phyloP scores from a whole-genome alignment of 768 basidiomycete species.

The Boletus tomentosulus region DNA sequence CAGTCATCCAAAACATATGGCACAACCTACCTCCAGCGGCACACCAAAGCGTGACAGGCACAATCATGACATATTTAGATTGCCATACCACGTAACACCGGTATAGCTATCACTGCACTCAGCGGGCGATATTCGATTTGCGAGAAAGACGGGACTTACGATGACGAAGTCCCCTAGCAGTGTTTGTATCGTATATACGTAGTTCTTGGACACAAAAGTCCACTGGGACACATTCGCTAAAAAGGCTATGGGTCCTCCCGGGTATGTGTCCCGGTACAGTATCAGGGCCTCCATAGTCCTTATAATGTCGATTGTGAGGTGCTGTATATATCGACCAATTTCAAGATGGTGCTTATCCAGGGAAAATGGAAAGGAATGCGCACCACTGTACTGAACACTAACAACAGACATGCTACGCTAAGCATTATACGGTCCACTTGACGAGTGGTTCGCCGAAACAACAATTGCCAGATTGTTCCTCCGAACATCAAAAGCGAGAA shows the following conservation, averaged over 20 bases:
- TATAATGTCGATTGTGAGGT: slow-evolving; percentile 15
- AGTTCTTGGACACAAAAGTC: slow-evolving; percentile 25
- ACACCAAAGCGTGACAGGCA: slow-evolving; percentile 24
- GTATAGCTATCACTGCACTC: slow-evolving; percentile 2
- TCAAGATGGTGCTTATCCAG: background rate
- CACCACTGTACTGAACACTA: slow-evolving; percentile 23
- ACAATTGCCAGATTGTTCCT: slow-evolving; percentile 20
- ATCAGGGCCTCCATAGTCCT: slow-evolving; percentile 21
- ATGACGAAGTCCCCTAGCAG: slow-evolving; percentile 24
- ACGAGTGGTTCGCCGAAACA: background rate
- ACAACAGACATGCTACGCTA: slow-evolving; percentile 15
- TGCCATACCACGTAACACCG: slow-evolving; percentile 28
- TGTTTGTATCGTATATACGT: slow-evolving; percentile 15
- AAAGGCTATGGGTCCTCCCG: slow-evolving; percentile 21
- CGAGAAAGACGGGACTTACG: slow-evolving; percentile 7
- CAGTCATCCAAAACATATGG: background rate
- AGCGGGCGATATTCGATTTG: background rate
- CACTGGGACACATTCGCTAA: slow-evolving; percentile 20
- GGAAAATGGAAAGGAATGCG: background rate
- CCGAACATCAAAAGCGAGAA: slow-evolving; percentile 32
- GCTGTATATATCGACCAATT: slow-evolving; percentile 2
- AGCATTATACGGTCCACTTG: slow-evolving; percentile 16
- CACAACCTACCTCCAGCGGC: slow-evolving; percentile 15
- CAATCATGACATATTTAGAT: slow-evolving; percentile 13
- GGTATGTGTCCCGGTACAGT: slow-evolving; percentile 12